Evolutionary conservation across 768 basidiomycete species (phyloP), one percentile per base, ranked within the genome.

Genomic region (Boletus insuetus): DNA sequence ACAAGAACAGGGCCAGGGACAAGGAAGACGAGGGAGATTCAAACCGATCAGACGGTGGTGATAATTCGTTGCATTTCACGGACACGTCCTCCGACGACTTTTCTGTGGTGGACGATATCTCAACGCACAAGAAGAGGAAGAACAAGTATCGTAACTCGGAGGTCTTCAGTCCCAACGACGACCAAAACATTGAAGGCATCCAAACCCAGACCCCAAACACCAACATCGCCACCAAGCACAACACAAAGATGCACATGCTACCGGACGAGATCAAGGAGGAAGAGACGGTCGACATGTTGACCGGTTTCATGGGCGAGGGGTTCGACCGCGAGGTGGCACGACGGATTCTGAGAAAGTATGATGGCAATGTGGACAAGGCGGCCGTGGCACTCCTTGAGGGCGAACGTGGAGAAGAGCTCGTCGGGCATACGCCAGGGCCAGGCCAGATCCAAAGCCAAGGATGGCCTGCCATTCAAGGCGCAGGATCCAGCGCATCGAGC

Each of bases 271-370:
- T 46, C 7, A 58, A 52, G 45, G 75, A 77, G 42, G 69, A 67
- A 16, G 64, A 68, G 22, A 62, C 63, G 31, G 67, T 79, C 11
- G 69, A 69, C 6, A 58, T 68, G 45, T 54, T 80, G 46, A 69
- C 60, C 12, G 54, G 66, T 2, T 62, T 80, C 59, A 76, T 79
- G 75, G 76, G 69, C 19, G 69, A 67, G n/a, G 65, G 55, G 7
- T 61, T 73, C 43, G 78, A 81, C 51, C 68, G 68, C 11, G 77
- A 79, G 32, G 72, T 80, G 19, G 82, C 78, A 8, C 79, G 79
- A 29, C 74, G 78, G n/a, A 76, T 87, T 20, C 73, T 87, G 52
- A 74, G 81, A 51, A 85, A 85, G 66, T 77, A 82, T 66, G 79
- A 79, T 38, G 83, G 85, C 22, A 75, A 88, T 56, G 70, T 80